phyloP scores from a whole-genome alignment of 73 alveolate genomes.

The Tetrahymena elliotti region DNA sequence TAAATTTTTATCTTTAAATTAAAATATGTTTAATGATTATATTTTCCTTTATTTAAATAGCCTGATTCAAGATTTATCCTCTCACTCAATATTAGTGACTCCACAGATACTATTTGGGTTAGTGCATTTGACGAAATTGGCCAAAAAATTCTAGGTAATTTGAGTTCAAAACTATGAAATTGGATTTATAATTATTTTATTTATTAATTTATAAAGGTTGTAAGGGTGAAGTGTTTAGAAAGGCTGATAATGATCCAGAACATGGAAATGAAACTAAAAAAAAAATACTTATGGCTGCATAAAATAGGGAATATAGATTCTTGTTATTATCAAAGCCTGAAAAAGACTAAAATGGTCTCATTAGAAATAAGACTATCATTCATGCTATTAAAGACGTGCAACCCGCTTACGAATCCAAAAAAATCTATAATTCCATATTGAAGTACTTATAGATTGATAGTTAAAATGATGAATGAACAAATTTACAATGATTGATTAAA shows the following conservation, averaged over 20 bases:
- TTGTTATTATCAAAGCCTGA: neutral
- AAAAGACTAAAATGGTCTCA: neutral
- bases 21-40: neutral
- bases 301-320: neutral
- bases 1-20: neutral
- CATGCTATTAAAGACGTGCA: neutral
- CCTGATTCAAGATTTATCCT: neutral
- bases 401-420: neutral
- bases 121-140: neutral
- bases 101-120: neutral
- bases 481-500: no score
- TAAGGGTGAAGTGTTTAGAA: neutral
- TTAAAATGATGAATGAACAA: no score
- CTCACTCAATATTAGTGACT: neutral
- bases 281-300: neutral
- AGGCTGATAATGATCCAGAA: neutral
- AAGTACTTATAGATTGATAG: neutral
- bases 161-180: neutral
- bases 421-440: neutral
- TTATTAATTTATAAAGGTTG: neutral
- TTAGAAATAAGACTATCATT: neutral
- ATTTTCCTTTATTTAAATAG: neutral
- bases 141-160: neutral
- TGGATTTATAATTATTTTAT: neutral
- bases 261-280: neutral